Conservation (phyloP, 2,329 filamentous ascomycete species). For the Penicillium concentricum region DNA sequence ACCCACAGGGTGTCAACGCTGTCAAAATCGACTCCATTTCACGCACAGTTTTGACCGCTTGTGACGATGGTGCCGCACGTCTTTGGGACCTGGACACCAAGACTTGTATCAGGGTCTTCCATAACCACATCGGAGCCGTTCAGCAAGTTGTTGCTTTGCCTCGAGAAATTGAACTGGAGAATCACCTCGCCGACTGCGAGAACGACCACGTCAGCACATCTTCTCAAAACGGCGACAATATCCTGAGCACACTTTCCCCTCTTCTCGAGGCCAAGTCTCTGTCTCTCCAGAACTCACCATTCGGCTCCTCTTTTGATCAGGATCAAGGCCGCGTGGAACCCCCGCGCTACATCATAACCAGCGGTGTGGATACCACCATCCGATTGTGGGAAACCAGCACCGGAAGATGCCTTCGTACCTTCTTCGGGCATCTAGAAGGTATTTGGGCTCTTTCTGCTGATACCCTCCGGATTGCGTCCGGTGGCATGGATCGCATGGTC, state of each 20-base stretch:
- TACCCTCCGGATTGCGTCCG: constrained; percentile 81
- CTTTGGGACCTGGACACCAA: constrained; percentile 91
- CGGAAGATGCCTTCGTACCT: constrained; percentile 80
- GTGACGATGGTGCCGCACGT: constrained; percentile 87
- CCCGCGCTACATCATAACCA: constrained; percentile 88
- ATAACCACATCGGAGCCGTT: constrained; percentile 91
- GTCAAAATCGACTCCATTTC: constrained; percentile 81
- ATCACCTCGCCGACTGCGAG: constrained; percentile 57
- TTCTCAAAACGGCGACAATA: constrained; percentile 30
- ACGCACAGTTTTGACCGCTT: constrained; percentile 85
- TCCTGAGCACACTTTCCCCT: constrained; percentile 25
- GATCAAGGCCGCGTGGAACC: constrained; percentile 67
- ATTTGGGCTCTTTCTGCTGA: constrained; percentile 93
- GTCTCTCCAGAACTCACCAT: constrained; percentile 51
- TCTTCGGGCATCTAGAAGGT: constrained; percentile 95
- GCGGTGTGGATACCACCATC: constrained; percentile 85
- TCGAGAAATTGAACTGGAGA: constrained; percentile 84
- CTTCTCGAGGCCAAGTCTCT: constrained; percentile 24
- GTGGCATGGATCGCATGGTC: constrained; percentile 89
- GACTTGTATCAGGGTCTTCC: constrained; percentile 71
- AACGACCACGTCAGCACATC: constrained; percentile 54
- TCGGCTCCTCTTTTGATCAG: constrained; percentile 62
- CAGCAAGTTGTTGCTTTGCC: constrained; percentile 87
- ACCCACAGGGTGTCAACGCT: constrained; percentile 95
- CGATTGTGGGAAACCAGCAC: constrained; percentile 87